Percentiles rank a stretch among this genome's conserved stretches.
phyloP scores from a whole-genome alignment of 768 basidiomycete genomes.

The Terana coerulea region DNA sequence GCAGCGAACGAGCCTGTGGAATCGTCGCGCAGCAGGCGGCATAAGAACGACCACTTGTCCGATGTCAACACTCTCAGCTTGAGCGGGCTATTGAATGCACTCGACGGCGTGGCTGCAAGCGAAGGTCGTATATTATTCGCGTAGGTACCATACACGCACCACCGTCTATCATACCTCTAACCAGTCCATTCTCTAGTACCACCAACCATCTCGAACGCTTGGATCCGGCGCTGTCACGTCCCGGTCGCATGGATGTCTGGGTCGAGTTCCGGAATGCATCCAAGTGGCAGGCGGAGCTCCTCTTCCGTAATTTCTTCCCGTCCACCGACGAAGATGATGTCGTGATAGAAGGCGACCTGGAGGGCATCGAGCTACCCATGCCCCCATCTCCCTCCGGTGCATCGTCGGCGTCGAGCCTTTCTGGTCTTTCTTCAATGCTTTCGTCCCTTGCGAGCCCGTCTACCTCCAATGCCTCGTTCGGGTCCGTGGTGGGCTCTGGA shows the following conservation, averaged over 20 bases:
- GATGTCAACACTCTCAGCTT: slow-evolving; percentile 80
- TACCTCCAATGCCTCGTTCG: slow-evolving; percentile 26
- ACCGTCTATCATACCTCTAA: neutral
- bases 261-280: slow-evolving; percentile 87
- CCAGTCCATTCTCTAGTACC: slow-evolving; percentile 46
- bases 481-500: no score
- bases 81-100: slow-evolving; percentile 78
- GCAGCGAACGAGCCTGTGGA: slow-evolving; percentile 30
- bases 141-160: slow-evolving; percentile 42
- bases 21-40: slow-evolving; percentile 38
- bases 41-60: slow-evolving; percentile 55
- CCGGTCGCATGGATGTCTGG: slow-evolving; percentile 92
- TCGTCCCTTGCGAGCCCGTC: slow-evolving; percentile 34
- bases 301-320: slow-evolving; percentile 92
- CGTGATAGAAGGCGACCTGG: slow-evolving; percentile 40
- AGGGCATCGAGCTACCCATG: slow-evolving; percentile 40
- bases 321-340: slow-evolving; percentile 51
- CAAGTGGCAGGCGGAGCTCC: slow-evolving; percentile 79
- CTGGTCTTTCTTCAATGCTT: slow-evolving; percentile 46
- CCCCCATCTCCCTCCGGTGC: slow-evolving; percentile 31
- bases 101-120: slow-evolving; percentile 83
- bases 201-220: slow-evolving; percentile 90
- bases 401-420: slow-evolving; percentile 42
- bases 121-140: slow-evolving; percentile 89
- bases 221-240: slow-evolving; percentile 87